A percentile compares a stretch with the other conserved stretches of the same genome.
Evolutionary conservation across 345 rosid genomes (phyloP).

Genomic region (Kandelia obovata): DNA sequence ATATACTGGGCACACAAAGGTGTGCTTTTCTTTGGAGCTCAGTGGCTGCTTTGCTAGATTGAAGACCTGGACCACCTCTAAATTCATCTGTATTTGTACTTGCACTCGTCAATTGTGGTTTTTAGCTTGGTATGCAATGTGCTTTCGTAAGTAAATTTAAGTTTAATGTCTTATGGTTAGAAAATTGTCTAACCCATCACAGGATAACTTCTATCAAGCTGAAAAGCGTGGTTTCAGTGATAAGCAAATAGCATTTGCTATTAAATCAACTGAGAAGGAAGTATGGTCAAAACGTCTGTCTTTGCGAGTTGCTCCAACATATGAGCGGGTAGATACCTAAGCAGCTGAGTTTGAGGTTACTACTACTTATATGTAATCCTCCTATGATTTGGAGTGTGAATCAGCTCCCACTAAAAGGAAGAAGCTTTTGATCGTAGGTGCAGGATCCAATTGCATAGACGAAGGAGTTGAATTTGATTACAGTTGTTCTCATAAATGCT

Average conservation of each 20-base stretch:
- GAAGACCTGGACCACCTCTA: background rate
- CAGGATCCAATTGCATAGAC: constrained; percentile 93
- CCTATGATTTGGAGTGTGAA: constrained; percentile 93
- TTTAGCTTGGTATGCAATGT: background rate
- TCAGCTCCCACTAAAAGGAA: constrained; percentile 69
- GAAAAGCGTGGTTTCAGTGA: constrained; percentile 88
- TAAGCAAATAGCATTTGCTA: constrained; percentile 88
- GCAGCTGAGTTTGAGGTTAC: constrained; percentile 98
- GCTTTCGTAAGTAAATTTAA: too few relatives aligned
- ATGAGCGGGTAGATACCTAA: constrained; percentile 93
- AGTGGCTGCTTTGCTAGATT: background rate
- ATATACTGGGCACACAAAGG: background rate
- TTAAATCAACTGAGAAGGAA: constrained; percentile 78
- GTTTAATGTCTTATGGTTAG: constrained; percentile 16
- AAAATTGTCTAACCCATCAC: constrained; percentile 55
- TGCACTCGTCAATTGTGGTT: background rate
- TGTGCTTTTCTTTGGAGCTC: background rate
- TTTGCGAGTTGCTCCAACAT: constrained; percentile 74
- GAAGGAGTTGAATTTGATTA: constrained; percentile 97
- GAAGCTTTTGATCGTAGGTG: constrained; percentile 92
- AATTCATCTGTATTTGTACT: background rate
- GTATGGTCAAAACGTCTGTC: constrained; percentile 60
- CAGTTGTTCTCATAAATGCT: constrained; percentile 94
- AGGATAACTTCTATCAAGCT: constrained; percentile 74
- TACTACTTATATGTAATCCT: constrained; percentile 90